phyloP scores from a whole-genome alignment of 768 basidiomycete genomes.

The Amanita fuliginea region DNA sequence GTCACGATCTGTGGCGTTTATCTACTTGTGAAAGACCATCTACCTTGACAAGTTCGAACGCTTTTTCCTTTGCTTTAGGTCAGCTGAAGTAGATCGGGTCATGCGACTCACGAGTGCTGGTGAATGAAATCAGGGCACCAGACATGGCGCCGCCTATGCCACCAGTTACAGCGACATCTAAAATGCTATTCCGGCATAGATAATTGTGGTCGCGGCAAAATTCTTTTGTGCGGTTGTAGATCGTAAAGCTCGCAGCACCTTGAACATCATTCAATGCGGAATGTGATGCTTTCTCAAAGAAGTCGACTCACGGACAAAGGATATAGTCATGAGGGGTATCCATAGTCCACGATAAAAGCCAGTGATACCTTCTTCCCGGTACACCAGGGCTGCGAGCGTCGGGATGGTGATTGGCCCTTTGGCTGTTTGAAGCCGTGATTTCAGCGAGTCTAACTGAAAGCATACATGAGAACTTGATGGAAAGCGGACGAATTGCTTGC shows the following conservation, averaged over 20 bases:
- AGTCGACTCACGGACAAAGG: constrained; percentile 80
- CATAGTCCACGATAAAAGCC: constrained; percentile 89
- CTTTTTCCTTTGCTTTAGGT: constrained; percentile 19
- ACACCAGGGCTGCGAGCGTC: constrained; percentile 59
- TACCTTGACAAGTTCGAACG: constrained; percentile 95
- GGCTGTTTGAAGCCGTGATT: constrained; percentile 84
- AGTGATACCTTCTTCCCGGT: constrained; percentile 74
- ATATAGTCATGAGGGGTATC: constrained; percentile 92
- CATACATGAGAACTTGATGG: not conserved
- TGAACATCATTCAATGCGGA: constrained; percentile 2
- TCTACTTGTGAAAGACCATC: constrained; percentile 8
- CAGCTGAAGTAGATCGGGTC: not conserved
- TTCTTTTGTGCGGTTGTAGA: constrained; percentile 80
- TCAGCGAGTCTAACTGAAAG: constrained; percentile 79
- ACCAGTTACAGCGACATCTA: constrained; percentile 69
- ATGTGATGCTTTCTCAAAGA: not conserved
- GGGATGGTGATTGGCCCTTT: constrained; percentile 67
- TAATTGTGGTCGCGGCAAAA: constrained; percentile 47
- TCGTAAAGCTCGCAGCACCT: constrained; percentile 89
- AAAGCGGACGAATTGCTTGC: constrained; percentile 13
- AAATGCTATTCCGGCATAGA: constrained; percentile 44
- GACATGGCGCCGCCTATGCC: constrained; percentile 81
- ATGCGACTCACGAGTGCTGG: constrained; percentile 64
- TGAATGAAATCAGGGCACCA: constrained; percentile 81
- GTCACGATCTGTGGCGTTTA: not conserved